Evolutionary conservation across 495 filamentous ascomycete species (phyloP).

Genomic region (Xylaria bambusicola): DNA sequence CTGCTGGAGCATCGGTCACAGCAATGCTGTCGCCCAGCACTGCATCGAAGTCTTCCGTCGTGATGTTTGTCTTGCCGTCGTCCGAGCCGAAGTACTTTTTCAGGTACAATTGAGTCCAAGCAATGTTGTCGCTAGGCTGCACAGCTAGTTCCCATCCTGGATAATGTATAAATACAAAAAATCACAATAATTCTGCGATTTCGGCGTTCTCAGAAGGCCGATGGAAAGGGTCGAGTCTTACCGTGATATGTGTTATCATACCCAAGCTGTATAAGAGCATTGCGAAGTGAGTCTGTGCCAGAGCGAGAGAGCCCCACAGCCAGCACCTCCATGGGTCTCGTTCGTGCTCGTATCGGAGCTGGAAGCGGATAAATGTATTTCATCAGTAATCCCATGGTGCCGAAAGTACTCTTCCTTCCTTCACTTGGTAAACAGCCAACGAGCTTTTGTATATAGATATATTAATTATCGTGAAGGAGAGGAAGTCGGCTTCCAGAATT

Average conservation of each 20-base stretch:
- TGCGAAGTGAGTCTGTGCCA: constrained; percentile 64
- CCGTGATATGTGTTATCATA: constrained; percentile 71
- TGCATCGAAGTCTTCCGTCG: constrained; percentile 61
- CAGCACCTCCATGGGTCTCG: constrained; percentile 65
- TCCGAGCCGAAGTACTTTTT: constrained; percentile 25
- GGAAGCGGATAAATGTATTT: constrained; percentile 27
- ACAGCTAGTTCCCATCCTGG: no score
- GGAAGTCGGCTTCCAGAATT: no score
- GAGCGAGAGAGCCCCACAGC: constrained; percentile 62
- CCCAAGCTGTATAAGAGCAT: constrained; percentile 60
- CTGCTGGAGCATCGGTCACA: constrained; percentile 60
- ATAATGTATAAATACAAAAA: no score
- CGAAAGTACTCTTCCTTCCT: no score
- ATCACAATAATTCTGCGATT: no score
- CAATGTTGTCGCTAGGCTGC: no score
- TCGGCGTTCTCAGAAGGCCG: no score
- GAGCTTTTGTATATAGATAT: no score
- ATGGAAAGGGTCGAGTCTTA: constrained; percentile 60
- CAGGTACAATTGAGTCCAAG: constrained; percentile 37
- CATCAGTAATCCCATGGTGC: no score
- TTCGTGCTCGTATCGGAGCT: constrained; percentile 42
- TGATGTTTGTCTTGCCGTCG: constrained; percentile 32
- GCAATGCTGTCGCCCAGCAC: constrained; percentile 62
- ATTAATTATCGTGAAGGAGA: no score
- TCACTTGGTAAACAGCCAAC: no score